Evolutionary conservation across 2,329 filamentous ascomycete species (phyloP).

Genomic region (Talaromyces amestolkiae): DNA sequence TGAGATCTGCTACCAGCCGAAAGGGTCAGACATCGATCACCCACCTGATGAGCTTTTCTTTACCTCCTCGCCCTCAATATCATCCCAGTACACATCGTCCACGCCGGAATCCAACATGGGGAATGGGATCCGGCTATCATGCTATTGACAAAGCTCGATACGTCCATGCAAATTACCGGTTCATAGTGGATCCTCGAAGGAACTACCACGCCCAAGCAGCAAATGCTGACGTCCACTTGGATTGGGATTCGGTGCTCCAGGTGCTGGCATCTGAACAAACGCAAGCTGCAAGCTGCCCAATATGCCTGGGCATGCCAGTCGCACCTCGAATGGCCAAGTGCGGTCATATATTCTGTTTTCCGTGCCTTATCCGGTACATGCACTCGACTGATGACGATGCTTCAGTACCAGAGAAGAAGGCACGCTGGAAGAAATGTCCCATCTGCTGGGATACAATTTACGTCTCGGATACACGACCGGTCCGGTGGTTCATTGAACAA

Average conservation of each 20-base stretch:
- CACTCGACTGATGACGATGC: slow-evolving; percentile 75
- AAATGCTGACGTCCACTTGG: slow-evolving; percentile 83
- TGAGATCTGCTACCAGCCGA: slow-evolving; percentile 65
- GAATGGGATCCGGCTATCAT: slow-evolving; percentile 84
- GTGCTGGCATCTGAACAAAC: slow-evolving; percentile 87
- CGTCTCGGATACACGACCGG: slow-evolving; percentile 81
- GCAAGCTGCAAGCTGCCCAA: slow-evolving; percentile 85
- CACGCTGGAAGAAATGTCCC: slow-evolving; percentile 90
- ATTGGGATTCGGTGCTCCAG: slow-evolving; percentile 89
- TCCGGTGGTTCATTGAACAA: slow-evolving; percentile 87
- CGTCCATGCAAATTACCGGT: slow-evolving; percentile 95
- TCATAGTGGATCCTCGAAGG: slow-evolving; percentile 81
- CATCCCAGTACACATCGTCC: slow-evolving; percentile 57
- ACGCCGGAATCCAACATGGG: slow-evolving; percentile 75
- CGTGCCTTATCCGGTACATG: slow-evolving; percentile 94
- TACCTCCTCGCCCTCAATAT: slow-evolving; percentile 68
- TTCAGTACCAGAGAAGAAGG: slow-evolving; percentile 62
- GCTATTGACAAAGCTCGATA: slow-evolving; percentile 86
- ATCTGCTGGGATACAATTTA: slow-evolving; percentile 95
- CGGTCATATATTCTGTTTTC: slow-evolving; percentile 93
- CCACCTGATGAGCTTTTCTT: slow-evolving; percentile 87
- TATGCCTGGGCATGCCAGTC: slow-evolving; percentile 88
- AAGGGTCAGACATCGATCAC: slow-evolving; percentile 97
- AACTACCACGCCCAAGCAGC: slow-evolving; percentile 76
- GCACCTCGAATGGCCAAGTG: slow-evolving; percentile 96